Conservation (phyloP, 2,329 filamentous ascomycete species). For the Neonectria faginata region DNA sequence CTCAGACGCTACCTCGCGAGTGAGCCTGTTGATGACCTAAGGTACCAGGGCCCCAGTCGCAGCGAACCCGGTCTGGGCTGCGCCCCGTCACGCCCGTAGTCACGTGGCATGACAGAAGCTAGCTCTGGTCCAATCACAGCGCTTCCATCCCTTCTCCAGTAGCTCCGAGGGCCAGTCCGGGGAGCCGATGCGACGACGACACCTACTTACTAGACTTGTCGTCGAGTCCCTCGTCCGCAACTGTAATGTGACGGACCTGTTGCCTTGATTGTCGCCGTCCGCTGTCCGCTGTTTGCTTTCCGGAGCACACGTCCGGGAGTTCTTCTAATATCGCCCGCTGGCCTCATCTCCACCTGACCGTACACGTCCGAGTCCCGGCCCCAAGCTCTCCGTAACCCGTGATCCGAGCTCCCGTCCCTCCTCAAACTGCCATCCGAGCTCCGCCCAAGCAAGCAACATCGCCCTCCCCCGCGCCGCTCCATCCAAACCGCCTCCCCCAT, state of each 20-base stretch:
- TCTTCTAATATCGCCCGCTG: neutral
- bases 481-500: neutral
- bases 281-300: constrained; percentile 17
- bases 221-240: constrained; percentile 32
- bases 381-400: constrained; percentile 26
- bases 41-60: constrained; percentile 13
- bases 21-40: constrained; percentile 26
- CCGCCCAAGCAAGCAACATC: constrained; percentile 15
- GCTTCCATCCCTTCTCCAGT: constrained; percentile 31
- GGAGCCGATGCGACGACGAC: constrained; percentile 36
- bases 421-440: constrained; percentile 11
- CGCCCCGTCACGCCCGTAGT: constrained; percentile 5
- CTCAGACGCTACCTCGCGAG: constrained; percentile 7
- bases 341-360: neutral
- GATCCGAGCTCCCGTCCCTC: constrained; percentile 29
- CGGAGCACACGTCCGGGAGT: neutral
- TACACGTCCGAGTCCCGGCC: neutral
- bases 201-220: constrained; percentile 6
- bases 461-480: constrained; percentile 4
- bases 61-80: constrained; percentile 1
- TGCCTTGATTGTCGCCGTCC: constrained; percentile 19
- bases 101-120: constrained; percentile 22
- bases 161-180: constrained; percentile 34
- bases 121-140: constrained; percentile 36
- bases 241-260: constrained; percentile 24